phyloP scores from a whole-genome alignment of 1,139 yeast species.

The Barnettozyma hawaiiensis region DNA sequence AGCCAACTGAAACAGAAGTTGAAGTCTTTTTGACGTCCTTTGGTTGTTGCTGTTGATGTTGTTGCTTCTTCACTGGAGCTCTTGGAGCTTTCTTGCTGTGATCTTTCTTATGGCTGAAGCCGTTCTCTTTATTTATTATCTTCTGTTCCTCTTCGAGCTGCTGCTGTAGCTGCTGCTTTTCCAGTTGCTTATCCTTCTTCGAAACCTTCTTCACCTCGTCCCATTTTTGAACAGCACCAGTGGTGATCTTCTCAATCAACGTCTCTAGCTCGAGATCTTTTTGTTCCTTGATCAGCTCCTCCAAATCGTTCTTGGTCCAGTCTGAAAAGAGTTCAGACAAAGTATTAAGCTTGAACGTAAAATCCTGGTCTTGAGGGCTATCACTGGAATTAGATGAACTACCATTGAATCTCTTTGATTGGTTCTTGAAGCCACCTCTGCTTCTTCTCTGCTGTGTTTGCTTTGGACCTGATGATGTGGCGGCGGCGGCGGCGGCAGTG shows the following conservation, averaged over 20 bases:
- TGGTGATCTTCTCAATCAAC: constrained; percentile 82
- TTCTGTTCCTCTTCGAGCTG: constrained; percentile 25
- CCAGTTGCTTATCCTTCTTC: constrained; percentile 38
- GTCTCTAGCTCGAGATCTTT: constrained; percentile 63
- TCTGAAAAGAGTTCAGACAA: constrained; percentile 88
- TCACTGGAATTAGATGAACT: constrained; percentile 8
- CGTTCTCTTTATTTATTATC: constrained; percentile 19
- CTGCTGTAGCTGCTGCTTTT: constrained; percentile 17
- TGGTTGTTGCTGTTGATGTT: constrained; percentile 9
- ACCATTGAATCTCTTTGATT: constrained; percentile 40
- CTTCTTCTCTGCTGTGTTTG: constrained; percentile 26
- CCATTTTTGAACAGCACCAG: constrained; percentile 62
- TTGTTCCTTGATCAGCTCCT: constrained; percentile 62
- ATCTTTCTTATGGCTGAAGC: constrained; percentile 13
- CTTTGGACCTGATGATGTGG: constrained; percentile 10
- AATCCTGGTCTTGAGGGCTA: constrained; percentile 28
- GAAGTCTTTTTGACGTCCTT: constrained; percentile 16
- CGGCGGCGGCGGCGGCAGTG: constrained; percentile 8
- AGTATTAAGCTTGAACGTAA: constrained; percentile 47
- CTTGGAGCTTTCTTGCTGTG: constrained; percentile 16
- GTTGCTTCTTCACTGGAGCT: constrained; percentile 19
- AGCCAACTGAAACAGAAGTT: constrained; percentile 9
- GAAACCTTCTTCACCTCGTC: constrained; percentile 56
- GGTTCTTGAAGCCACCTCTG: constrained; percentile 34
- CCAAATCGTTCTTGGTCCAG: constrained; percentile 86